Evolutionary conservation across 306 rosid species (phyloP), one percentile per base, ranked within the genome.

Genomic region (Quercus alba): DNA sequence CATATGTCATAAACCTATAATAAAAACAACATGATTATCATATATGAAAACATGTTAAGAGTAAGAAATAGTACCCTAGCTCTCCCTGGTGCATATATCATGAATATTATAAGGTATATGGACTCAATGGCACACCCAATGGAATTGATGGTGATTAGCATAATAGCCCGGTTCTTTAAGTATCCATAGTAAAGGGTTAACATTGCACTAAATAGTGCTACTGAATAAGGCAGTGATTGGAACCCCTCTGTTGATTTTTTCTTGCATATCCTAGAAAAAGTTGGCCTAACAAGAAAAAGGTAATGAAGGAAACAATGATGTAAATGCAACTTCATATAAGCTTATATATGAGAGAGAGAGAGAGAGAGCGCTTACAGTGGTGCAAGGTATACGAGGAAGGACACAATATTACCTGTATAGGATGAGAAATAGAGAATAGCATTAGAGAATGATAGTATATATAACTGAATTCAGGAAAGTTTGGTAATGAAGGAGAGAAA

Each of bases 121-220:
- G 76, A 12, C 77, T 87, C 83, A 1, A 84, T 76, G 51, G 54
- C 77, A 13, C 75, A 31, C 4, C 86, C 88, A 70, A 84, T 17
- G 13, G 84, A 44, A 23, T 76, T 84, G 52, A 87, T 84, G 59
- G 78, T 69, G 70, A 87, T 12, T 41, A 87, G 79, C 54, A 87
- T 10, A 25, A 62, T 0, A 3, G 79, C 74, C 56, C 64, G 26
- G 18, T n/a, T 25, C 63, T 86, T 84, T 18, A 84, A 77, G 17
- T 75, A 20, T 6, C 82, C 90, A 61, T 86, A 86, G 78, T 86
- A 86, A 3, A 86, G 72, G 59, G 73, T 81, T 0, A 86, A 18
- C 84, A 75, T 86, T 3, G 87, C 76, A 11, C 86, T 86, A 56
- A 86, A 86, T 17, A 86, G 31, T 7, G 90, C 87, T 25, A 84